Evolutionary conservation across 768 basidiomycete species (phyloP), one percentile per base, ranked within the genome.

Genomic region (Leccinum barrowsii): DNA sequence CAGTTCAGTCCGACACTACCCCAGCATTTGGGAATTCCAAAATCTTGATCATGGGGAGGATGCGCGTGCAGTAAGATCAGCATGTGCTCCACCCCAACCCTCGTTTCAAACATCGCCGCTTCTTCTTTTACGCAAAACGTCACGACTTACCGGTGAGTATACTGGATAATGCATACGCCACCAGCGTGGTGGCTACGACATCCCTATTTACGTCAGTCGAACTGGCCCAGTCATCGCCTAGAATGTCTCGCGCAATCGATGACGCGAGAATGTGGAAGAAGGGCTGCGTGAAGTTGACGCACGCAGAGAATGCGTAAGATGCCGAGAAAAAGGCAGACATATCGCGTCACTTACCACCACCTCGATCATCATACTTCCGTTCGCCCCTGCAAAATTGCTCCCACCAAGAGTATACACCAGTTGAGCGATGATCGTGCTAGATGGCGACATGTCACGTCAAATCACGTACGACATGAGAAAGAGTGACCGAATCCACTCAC

Each of bases 311-410:
- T 12, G 19, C 19, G 42, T 44, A 19, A 44, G 42, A 44, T 44
- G 42, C 11, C 37, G 8, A 19, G 50, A 57, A 56, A 52, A 26
- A 44, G 19, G 42, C 42, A 21, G 11, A 44, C 11, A 19, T 19
- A 12, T 44, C 42, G 19, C 37, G 52, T 53, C 52, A 82, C 87
- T 47, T 70, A 93, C 90, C 63, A 98, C 94, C 11, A 95, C 92
- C 74, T 98, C 96, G 60, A 99, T 98, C 94, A 98, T 97, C 94
- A 95, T 94, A 62, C 90, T 93, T 6, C 91, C 92, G 73, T 93
- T 94, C 2, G 89, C 93, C 52, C 91, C 92, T 8, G 85, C 85
- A 71, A 99, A 97, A 22, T 86, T 87, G 63, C 90, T 94, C 4
- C 91, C 96, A 5, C 94, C 95, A 8, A 87, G 72, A 1, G 90